Percentiles rank a stretch among this genome's conserved stretches.
phyloP scores from a whole-genome alignment of 2,329 filamentous ascomycete species.

The Triangularia setosa region DNA sequence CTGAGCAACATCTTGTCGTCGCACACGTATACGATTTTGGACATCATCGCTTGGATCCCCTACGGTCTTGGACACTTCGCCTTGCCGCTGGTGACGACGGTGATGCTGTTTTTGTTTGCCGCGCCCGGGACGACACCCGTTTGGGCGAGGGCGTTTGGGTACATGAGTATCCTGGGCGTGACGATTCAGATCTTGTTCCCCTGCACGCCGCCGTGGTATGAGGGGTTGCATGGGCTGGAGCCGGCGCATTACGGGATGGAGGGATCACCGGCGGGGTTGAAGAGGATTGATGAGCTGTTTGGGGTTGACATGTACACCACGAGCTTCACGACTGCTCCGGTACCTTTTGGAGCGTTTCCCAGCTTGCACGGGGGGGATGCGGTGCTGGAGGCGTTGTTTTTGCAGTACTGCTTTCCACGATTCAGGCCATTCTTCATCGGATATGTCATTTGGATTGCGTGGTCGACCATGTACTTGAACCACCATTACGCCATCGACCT shows the following conservation, averaged over 20 bases:
- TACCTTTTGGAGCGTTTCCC: constrained; percentile 94
- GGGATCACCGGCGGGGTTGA: constrained; percentile 84
- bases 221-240: constrained; percentile 84
- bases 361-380: constrained; percentile 88
- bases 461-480: constrained; percentile 96
- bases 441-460: constrained; percentile 94
- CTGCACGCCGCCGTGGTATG: constrained; percentile 95
- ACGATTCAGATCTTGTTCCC: constrained; percentile 86
- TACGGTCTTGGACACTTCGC: constrained; percentile 91
- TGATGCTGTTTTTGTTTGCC: constrained; percentile 80
- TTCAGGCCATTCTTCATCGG: constrained; percentile 74
- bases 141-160: constrained; percentile 84
- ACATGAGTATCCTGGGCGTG: constrained; percentile 86
- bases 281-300: constrained; percentile 83
- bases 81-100: constrained; percentile 73
- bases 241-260: constrained; percentile 90
- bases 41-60: constrained; percentile 87
- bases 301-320: constrained; percentile 91
- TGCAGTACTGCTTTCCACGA: constrained; percentile 86
- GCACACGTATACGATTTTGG: constrained; percentile 77
- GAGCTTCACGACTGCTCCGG: constrained; percentile 81
- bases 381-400: constrained; percentile 84
- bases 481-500: constrained; percentile 96
- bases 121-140: constrained; percentile 81
- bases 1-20: constrained; percentile 92